These are phyloP conservation scores for Halophytophthora batemanensis DNA, from an alignment of 352 stramenopile genomes.

Conservation along the genomic window DNA sequence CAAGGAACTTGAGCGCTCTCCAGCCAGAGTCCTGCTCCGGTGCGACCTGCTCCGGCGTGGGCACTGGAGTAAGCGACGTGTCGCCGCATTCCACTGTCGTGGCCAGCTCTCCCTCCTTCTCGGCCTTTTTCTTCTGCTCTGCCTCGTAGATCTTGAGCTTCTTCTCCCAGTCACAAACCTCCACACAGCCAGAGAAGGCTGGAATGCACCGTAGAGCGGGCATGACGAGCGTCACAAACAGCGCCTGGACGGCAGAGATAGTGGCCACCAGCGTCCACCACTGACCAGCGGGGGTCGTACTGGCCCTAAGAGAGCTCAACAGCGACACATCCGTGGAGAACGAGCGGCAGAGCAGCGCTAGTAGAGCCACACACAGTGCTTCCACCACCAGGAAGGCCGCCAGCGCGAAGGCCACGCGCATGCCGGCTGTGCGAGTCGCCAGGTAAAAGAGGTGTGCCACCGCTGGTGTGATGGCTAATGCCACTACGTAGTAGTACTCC, in stretches of 20 bases:
- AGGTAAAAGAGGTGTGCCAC: slow-evolving; percentile 60
- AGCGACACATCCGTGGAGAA: slow-evolving; percentile 7
- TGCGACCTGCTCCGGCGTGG: slow-evolving; percentile 3
- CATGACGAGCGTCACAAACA: slow-evolving; percentile 23
- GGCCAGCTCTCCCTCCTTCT: background rate
- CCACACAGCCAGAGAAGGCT: slow-evolving; percentile 38
- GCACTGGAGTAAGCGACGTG: background rate
- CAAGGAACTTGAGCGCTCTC: slow-evolving; percentile 55
- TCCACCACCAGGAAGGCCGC: slow-evolving; percentile 37
- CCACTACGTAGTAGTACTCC: slow-evolving; percentile 83
- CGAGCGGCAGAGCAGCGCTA: slow-evolving; percentile 13
- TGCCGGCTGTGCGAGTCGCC: slow-evolving; percentile 45
- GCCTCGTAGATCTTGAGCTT: slow-evolving; percentile 34
- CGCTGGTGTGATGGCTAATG: slow-evolving; percentile 63
- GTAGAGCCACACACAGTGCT: slow-evolving; percentile 17
- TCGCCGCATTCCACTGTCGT: background rate
- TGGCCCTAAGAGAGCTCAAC: slow-evolving; percentile 8
- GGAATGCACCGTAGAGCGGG: slow-evolving; percentile 24
- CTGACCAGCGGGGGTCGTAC: slow-evolving; percentile 2
- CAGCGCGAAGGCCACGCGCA: slow-evolving; percentile 59
- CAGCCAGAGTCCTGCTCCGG: slow-evolving; percentile 40
- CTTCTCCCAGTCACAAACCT: slow-evolving; percentile 38
- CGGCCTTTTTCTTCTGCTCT: slow-evolving; percentile 21
- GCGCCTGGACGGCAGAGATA: slow-evolving; percentile 22
- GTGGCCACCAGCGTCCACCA: slow-evolving; percentile 27